Percentiles rank a stretch among this genome's conserved stretches.
Conservation (phyloP, 495 filamentous ascomycete genomes). For the Hypoxylon intermedium region DNA sequence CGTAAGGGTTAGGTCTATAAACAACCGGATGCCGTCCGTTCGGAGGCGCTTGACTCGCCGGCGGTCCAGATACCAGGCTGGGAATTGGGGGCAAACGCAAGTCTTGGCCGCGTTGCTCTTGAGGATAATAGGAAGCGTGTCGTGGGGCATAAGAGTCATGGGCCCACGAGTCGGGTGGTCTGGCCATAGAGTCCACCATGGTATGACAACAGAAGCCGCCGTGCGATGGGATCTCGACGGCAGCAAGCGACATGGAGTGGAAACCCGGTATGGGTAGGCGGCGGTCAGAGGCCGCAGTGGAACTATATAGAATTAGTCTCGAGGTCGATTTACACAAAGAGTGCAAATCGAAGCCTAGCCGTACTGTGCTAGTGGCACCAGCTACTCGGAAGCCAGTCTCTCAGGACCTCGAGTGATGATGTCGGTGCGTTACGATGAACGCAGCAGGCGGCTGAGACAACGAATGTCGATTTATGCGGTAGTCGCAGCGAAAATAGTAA, state of each 20-base stretch:
- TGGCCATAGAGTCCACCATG: slow-evolving; percentile 57
- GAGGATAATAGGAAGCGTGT: slow-evolving; percentile 48
- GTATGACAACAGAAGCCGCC: slow-evolving; percentile 50
- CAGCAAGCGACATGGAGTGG: slow-evolving; percentile 41
- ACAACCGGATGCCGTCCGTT: slow-evolving; percentile 31
- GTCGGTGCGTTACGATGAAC: slow-evolving; percentile 11
- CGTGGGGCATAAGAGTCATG: slow-evolving; percentile 51
- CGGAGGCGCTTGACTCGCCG: slow-evolving; percentile 22
- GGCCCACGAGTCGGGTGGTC: slow-evolving; percentile 49
- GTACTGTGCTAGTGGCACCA: slow-evolving; percentile 27
- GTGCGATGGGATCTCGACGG: slow-evolving; percentile 49
- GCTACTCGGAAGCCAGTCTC: slow-evolving; percentile 11
- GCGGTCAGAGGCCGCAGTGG: slow-evolving; percentile 18
- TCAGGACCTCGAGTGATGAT: slow-evolving; percentile 7
- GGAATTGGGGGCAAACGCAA: slow-evolving; percentile 41
- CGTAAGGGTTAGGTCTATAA: slow-evolving; percentile 27
- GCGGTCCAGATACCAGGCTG: slow-evolving; percentile 36
- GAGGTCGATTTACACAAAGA: slow-evolving; percentile 21
- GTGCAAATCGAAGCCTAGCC: slow-evolving; percentile 10
- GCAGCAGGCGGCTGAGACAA: slow-evolving; percentile 27
- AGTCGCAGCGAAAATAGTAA: slow-evolving; percentile 16
- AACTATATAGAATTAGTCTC: slow-evolving; percentile 33
- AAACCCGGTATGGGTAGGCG: slow-evolving; percentile 14
- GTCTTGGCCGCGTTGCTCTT: slow-evolving; percentile 44
- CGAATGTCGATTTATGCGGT: slow-evolving; percentile 22